Evolutionary conservation across 495 filamentous ascomycete species (phyloP), one percentile per base, ranked within the genome.

Genomic region (Neurospora terricola): DNA sequence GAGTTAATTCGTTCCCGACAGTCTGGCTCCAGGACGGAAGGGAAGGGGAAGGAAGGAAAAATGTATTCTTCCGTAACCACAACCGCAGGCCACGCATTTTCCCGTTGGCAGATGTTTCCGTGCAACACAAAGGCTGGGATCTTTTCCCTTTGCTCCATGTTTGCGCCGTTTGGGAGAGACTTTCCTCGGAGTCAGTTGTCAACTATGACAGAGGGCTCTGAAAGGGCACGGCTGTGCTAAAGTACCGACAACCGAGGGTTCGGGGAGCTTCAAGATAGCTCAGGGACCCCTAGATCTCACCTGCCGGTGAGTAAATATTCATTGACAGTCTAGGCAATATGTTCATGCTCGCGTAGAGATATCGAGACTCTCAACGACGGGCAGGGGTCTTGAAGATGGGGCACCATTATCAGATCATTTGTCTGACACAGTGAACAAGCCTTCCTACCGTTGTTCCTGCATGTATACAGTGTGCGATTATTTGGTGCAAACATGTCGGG

Each of bases 1-100:
- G 12, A 66, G 12, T 27, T 71, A 14, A 74, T 74, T 69, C 73
- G 73, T 71, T 74, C 73, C 73, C 73, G 70, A 43, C 73, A 42
- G 38, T 69, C 43, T 71, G 73, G 73, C 43, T 74, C 73, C 69
- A 45, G 54, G 27, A 66, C 54, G 54, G 27, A 66, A 66, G 27
- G 54, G 54, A 34, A 62, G 14, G 54, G 54, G 12, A 34, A 30
- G 27, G 54, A 30, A 30, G 23, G 54, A 18, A 66, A 14, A 66
- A 34, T 34, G 30, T 27, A 66, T 36, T 27, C 23, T 34, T 66
- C 54, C 54, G 54, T 27, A 9, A 34, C 27, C 54, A 34, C 54
- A 34, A 34, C 54, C 54, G 54, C 54, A 66, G 54, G 14, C 14
- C 54, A 27, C 54, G 27, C 16, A 30, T 14, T 34, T 34, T 62